Percentiles rank a stretch among this genome's conserved stretches.
These are phyloP conservation scores for Exophiala lecanii-corni DNA, from an alignment of 2,329 filamentous ascomycete genomes.

Conservation along the genomic window DNA sequence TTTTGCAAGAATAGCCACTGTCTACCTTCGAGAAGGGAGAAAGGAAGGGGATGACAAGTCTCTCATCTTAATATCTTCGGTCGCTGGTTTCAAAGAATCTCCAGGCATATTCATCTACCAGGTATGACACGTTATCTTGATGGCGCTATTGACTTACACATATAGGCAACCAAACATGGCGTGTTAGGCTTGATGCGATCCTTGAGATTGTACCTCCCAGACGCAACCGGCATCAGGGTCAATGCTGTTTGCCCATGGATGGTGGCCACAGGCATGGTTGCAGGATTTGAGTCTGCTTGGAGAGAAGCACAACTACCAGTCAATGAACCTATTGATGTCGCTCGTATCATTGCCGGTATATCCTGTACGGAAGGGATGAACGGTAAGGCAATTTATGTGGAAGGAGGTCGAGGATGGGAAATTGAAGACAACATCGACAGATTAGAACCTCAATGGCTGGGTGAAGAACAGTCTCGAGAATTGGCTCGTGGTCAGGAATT, in stretches of 20 bases:
- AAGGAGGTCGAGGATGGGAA: conserved; percentile 42
- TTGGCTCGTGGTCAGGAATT: conserved; percentile 2
- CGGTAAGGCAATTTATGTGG: conserved; percentile 40
- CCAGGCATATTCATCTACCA: conserved; percentile 46
- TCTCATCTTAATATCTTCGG: conserved; percentile 41
- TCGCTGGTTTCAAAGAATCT: conserved; percentile 46
- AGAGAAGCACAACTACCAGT: conserved; percentile 34
- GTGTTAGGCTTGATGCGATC: conserved; percentile 47
- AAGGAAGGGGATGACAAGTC: conserved; percentile 34
- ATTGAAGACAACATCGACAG: conserved; percentile 38
- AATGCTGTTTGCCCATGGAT: conserved; percentile 41
- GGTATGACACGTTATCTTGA: conserved; percentile 5
- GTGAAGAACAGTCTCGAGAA: conserved; percentile 29
- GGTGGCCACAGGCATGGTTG: conserved; percentile 36
- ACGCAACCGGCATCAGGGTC: conserved; percentile 34
- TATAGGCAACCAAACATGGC: conserved; percentile 44
- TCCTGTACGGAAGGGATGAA: conserved; percentile 32
- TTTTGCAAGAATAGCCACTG: conserved; percentile 45
- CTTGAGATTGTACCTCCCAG: conserved; percentile 34
- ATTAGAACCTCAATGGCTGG: conserved; percentile 40
- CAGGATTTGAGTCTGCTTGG: conserved; percentile 36
- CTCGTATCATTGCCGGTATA: conserved; percentile 35
- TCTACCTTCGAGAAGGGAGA: conserved; percentile 43
- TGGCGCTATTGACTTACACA: not conserved
- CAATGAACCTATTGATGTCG: conserved; percentile 38